Conservation (phyloP, 768 basidiomycete species). For the Pisolithus orientalis region DNA sequence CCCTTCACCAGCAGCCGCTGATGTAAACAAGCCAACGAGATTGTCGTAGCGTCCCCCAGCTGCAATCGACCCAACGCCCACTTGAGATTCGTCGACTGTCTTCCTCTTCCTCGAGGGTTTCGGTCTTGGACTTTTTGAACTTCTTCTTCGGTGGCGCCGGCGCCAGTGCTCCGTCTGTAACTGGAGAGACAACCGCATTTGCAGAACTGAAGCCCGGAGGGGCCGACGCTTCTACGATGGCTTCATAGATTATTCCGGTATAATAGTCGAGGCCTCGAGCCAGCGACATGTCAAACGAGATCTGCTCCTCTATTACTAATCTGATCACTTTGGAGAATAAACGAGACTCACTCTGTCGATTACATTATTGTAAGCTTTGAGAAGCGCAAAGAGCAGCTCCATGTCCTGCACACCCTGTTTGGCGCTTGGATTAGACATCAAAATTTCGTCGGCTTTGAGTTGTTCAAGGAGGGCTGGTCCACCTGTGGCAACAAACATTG, state of each 20-base stretch:
- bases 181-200: slow-evolving; percentile 40
- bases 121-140: slow-evolving; percentile 37
- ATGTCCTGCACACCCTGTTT: slow-evolving; percentile 85
- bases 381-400: slow-evolving; percentile 74
- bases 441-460: slow-evolving; percentile 53
- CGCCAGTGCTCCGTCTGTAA: slow-evolving; percentile 21
- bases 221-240: slow-evolving; percentile 87
- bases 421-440: slow-evolving; percentile 69
- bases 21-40: slow-evolving; percentile 88
- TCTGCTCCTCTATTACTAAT: slow-evolving; percentile 34
- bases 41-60: slow-evolving; percentile 96
- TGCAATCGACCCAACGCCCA: slow-evolving; percentile 99
- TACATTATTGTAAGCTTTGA: slow-evolving; percentile 72
- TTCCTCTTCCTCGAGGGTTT: slow-evolving; percentile 54
- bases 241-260: slow-evolving; percentile 98
- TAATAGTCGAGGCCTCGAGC: slow-evolving; percentile 99
- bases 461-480: slow-evolving; percentile 69
- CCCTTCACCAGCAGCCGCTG: slow-evolving; percentile 68
- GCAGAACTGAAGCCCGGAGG: slow-evolving; percentile 72
- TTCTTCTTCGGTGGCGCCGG: slow-evolving; percentile 32
- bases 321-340: not conserved
- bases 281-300: slow-evolving; percentile 94
- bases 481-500: slow-evolving; percentile 37
- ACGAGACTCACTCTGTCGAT: slow-evolving; percentile 57
- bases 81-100: slow-evolving; percentile 88